Conservation (phyloP, 1,284 basidiomycete genomes). For the Inonotus hispidus region DNA sequence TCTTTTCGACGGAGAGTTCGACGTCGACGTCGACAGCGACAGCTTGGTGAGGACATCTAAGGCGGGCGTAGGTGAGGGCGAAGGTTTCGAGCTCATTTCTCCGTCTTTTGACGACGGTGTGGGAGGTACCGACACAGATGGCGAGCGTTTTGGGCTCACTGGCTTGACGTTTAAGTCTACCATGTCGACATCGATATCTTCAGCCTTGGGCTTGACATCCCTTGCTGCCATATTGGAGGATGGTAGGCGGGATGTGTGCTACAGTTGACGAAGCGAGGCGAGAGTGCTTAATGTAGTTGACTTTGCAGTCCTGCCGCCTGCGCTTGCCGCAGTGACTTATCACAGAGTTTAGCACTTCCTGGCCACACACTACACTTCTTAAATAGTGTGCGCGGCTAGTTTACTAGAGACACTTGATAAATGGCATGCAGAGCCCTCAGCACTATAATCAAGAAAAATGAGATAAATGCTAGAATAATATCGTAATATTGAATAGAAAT, state of each 20-base stretch:
- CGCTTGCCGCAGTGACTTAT: neutral
- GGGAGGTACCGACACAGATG: constrained; percentile 2
- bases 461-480: neutral
- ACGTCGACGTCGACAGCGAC: neutral
- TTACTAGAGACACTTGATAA: neutral
- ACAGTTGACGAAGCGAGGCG: neutral
- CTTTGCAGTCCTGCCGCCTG: neutral
- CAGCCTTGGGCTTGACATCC: neutral
- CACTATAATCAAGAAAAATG: neutral
- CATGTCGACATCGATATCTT: constrained; percentile 6
- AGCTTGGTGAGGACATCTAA: neutral
- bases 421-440: neutral
- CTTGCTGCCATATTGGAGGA: neutral
- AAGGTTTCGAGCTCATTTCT: neutral
- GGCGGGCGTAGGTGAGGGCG: constrained; percentile 3
- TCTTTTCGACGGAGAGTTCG: neutral
- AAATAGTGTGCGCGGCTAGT: neutral
- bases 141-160: neutral
- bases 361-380: neutral
- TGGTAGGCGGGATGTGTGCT: neutral
- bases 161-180: neutral
- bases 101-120: neutral
- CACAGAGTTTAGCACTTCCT: neutral
- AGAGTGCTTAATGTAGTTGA: neutral
- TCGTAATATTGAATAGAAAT: neutral